A percentile compares a stretch with the other conserved stretches of the same genome.
Conservation (phyloP, 257 asterid genomes). For the Cinchona pubescens region DNA sequence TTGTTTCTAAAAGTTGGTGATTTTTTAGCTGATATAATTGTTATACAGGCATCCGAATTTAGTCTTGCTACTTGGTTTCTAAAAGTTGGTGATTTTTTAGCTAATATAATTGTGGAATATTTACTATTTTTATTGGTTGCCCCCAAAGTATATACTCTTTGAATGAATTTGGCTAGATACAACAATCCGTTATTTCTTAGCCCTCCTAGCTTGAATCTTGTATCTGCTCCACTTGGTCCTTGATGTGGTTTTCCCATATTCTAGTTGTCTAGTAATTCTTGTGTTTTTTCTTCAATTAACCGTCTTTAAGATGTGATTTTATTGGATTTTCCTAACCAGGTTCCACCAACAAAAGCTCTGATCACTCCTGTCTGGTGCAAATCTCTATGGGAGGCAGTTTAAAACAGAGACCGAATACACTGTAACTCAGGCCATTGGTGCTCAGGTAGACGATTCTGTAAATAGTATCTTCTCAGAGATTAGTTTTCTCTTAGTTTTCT, state of each 20-base stretch:
- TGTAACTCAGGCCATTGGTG: conserved; percentile 89
- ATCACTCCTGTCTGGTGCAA: conserved; percentile 95
- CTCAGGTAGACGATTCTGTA: conserved; percentile 63
- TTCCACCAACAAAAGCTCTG: conserved; percentile 73
- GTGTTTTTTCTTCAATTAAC: not conserved
- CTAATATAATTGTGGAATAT: too few species aligned
- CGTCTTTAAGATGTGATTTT: not conserved
- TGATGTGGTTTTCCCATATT: not conserved
- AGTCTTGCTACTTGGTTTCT: too few species aligned
- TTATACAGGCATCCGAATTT: too few species aligned
- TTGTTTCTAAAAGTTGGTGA: conserved; percentile 4
- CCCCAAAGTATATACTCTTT: not conserved
- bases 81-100: too few species aligned
- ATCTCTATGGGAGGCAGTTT: conserved; percentile 89
- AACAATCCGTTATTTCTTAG: not conserved
- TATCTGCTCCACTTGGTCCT: not conserved
- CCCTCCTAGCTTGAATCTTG: not conserved
- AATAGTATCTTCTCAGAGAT: conserved; percentile 18
- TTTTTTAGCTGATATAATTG: not conserved
- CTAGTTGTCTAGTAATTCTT: not conserved
- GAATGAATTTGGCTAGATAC: not conserved
- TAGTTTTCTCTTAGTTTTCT: not conserved
- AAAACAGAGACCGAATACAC: conserved; percentile 82
- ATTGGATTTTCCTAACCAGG: conserved; percentile 37
- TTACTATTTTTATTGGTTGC: not conserved